A percentile compares a stretch with the other conserved stretches of the same genome.
phyloP scores from a whole-genome alignment of 495 filamentous ascomycete species.

The Lineolata rhizophorae region DNA sequence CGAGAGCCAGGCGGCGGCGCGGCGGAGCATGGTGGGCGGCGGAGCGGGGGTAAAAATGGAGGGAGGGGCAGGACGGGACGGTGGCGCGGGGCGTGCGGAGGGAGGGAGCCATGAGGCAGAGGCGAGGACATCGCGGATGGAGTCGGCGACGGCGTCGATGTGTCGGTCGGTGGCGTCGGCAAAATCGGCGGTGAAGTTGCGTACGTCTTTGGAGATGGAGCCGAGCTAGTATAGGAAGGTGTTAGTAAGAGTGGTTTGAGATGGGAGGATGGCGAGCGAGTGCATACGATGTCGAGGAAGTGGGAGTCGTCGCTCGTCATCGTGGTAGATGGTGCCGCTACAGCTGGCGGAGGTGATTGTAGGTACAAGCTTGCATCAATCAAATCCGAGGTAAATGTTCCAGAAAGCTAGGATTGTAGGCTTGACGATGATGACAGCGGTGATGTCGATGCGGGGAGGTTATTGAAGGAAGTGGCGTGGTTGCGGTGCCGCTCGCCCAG shows the following conservation, averaged over 20 bases:
- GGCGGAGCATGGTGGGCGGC: conserved; percentile 20
- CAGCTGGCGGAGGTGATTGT: no score
- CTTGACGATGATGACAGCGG: no score
- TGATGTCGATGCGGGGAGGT: no score
- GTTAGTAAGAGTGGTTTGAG: conserved; percentile 3
- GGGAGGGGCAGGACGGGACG: conserved; percentile 24
- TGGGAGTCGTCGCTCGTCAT: conserved; percentile 44
- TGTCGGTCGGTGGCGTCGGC: conserved; percentile 59
- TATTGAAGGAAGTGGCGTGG: no score
- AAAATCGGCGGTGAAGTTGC: conserved; percentile 36
- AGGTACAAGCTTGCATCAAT: no score
- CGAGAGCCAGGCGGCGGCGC: conserved; percentile 36
- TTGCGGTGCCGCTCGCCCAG: no score
- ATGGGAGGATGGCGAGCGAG: background rate
- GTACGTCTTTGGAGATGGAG: conserved; percentile 49
- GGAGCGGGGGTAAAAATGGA: conserved; percentile 14
- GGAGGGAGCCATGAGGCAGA: conserved; percentile 43
- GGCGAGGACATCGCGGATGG: conserved; percentile 38
- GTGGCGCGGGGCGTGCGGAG: conserved; percentile 22
- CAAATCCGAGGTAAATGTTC: no score
- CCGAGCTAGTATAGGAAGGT: conserved; percentile 30
- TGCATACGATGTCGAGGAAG: conserved; percentile 36
- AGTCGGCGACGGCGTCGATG: conserved; percentile 44
- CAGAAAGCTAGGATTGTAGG: no score
- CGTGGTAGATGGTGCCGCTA: conserved; percentile 1